Base-by-base conservation (phyloP, 768 basidiomycete genomes). In the Trametopsis cervina region DNA sequence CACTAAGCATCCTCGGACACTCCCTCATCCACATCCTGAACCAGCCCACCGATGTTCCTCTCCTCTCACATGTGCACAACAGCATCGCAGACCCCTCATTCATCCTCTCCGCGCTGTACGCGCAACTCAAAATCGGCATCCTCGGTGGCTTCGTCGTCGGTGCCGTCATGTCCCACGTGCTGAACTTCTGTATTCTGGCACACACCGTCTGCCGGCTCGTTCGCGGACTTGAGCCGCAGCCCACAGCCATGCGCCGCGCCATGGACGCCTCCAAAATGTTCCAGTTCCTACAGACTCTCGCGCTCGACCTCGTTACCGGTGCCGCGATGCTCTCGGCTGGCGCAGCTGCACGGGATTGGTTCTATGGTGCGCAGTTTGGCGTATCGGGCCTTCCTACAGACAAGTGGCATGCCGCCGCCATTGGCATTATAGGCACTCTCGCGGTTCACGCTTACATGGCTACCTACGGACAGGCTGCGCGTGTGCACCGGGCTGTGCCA, bases 61-160 rank as follows among this genome's bases (percentile, higher is more conserved):
- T 21, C 41, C 6, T 43, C 46, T 22, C 12, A 12, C 46, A 36
- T 36, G 22, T 52, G 5, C 24, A 9, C 29, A 47, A 7, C 29
- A 26, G 29, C 2, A 3, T 46, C 25, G 18, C 45, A 22, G 18
- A 24, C 15, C n/a, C 39, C 18, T 17, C 35, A 18, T 12, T 4
- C 35, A 9, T 48, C 42, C 23, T 44, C 25, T 13, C 33, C 12
- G 21, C 42, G 20, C 41, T 52, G 15, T 18, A 43, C 24, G 24
- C 47, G 4, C 46, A 44, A 39, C 42, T 52, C 42, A 43, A 42
- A 37, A 44, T 52, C 37, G 29, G 15, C 38, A 41, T 41, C 15
- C 40, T 52, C 20, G 51, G 51, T 3, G 51, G 51, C 27, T 29
- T 39, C 46, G 38, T 42, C 18, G 42, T 48, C 42, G 47, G 51